Percentiles rank a stretch among this genome's conserved stretches.
phyloP scores from a whole-genome alignment of 2,329 filamentous ascomycete species.

The Chaetomium globosum region DNA sequence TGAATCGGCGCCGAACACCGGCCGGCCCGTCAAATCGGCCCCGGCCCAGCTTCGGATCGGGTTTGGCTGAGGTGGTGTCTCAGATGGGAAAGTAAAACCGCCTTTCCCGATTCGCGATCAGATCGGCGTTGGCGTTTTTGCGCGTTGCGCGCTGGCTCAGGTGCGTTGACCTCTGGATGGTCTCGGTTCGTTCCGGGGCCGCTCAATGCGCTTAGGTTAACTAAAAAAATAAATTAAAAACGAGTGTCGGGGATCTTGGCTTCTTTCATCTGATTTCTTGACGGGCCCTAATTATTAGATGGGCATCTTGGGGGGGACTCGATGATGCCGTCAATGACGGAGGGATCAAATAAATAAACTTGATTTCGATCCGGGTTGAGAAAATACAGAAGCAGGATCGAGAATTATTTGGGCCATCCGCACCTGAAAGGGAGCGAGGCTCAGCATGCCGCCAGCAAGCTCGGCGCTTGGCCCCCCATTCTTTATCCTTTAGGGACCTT shows the following conservation, averaged over 20 bases:
- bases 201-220: not conserved
- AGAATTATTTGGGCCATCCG: not conserved
- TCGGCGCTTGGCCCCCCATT: not conserved
- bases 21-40: not conserved
- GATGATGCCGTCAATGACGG: not conserved
- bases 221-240: constrained; percentile 1
- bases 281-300: not conserved
- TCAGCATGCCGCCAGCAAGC: not conserved
- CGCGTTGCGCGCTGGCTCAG: not conserved
- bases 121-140: constrained; percentile 12
- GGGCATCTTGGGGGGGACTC: not conserved
- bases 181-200: constrained; percentile 10
- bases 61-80: no score
- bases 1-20: no score
- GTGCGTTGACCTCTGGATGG: not conserved
- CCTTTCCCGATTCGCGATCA: constrained; percentile 6
- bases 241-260: constrained; percentile 8
- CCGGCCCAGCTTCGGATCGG: no score
- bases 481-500: not conserved
- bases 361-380: not conserved
- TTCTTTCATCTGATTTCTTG: not conserved
- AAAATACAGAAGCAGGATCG: not conserved
- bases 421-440: not conserved
- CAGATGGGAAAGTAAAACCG: not conserved
- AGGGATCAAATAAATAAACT: not conserved